A percentile compares a stretch with the other conserved stretches of the same genome.
Conservation (phyloP, 2,329 filamentous ascomycete genomes). For the Penicillium janthinellum region DNA sequence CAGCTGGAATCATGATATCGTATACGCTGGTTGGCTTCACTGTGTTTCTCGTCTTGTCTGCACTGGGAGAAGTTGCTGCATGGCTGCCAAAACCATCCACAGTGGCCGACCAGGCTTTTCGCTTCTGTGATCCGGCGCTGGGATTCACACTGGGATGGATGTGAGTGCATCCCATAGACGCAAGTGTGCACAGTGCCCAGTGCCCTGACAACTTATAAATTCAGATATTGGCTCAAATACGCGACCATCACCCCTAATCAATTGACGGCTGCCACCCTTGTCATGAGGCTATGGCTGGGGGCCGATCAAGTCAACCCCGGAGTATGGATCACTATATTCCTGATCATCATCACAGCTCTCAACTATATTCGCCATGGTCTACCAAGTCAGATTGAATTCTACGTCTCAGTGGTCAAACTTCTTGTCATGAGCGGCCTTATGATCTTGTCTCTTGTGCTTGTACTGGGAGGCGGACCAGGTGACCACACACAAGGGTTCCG, state of each 20-base stretch:
- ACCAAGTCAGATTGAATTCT: slow-evolving; percentile 66
- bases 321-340: slow-evolving; percentile 73
- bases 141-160: slow-evolving; percentile 76
- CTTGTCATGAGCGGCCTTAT: slow-evolving; percentile 66
- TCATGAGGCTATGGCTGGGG: slow-evolving; percentile 75
- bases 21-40: slow-evolving; percentile 48
- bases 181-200: not conserved
- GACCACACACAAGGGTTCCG: slow-evolving; percentile 62
- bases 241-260: slow-evolving; percentile 85
- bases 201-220: not conserved
- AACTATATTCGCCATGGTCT: slow-evolving; percentile 69
- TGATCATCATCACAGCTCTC: slow-evolving; percentile 62
- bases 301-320: slow-evolving; percentile 69
- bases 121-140: slow-evolving; percentile 77
- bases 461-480: slow-evolving; percentile 65
- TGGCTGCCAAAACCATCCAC: slow-evolving; percentile 75
- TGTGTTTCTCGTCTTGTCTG: slow-evolving; percentile 76
- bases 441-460: slow-evolving; percentile 63
- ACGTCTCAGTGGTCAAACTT: slow-evolving; percentile 64
- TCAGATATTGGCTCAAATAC: slow-evolving; percentile 67
- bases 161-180: slow-evolving; percentile 38
- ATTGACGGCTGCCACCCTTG: slow-evolving; percentile 72
- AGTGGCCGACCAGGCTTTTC: slow-evolving; percentile 75
- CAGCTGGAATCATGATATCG: slow-evolving; percentile 40
- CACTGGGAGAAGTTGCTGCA: slow-evolving; percentile 77